Percentiles rank a stretch among this genome's conserved stretches.
phyloP scores from a whole-genome alignment of 208 protist species.

The Blastocrithidia nonstop region DNA sequence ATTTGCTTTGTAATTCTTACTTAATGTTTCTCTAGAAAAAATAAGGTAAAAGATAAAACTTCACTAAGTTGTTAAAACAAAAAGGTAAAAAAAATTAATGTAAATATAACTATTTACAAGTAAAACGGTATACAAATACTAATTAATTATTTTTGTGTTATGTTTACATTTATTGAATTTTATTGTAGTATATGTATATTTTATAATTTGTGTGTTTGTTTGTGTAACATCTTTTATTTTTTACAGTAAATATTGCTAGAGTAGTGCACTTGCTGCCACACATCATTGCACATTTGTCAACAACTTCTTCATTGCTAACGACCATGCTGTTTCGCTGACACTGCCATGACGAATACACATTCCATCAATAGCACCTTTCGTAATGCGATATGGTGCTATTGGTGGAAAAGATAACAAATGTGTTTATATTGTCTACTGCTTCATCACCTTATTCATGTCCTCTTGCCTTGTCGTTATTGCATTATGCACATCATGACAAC shows the following conservation, averaged over 20 bases:
- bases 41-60: too few relatives aligned
- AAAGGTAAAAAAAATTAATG: slow-evolving; percentile 1
- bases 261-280: slow-evolving; percentile 26
- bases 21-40: background rate
- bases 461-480: too few relatives aligned
- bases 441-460: too few relatives aligned
- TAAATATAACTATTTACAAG: slow-evolving; percentile 1
- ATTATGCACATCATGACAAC: too few relatives aligned
- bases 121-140: too few relatives aligned
- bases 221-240: background rate
- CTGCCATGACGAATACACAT: slow-evolving; percentile 42
- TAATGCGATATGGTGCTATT: background rate
- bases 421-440: too few relatives aligned
- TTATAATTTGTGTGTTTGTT: background rate
- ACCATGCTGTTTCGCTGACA: slow-evolving; percentile 50
- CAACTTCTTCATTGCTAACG: slow-evolving; percentile 65
- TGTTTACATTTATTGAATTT: too few relatives aligned
- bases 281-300: slow-evolving; percentile 67
- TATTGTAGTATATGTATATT: too few relatives aligned
- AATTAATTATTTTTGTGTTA: too few relatives aligned
- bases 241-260: slow-evolving; percentile 16
- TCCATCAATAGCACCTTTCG: slow-evolving; percentile 21
- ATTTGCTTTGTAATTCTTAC: slow-evolving; percentile 2
- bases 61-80: too few relatives aligned
- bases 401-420: too few relatives aligned